phyloP scores from a whole-genome alignment of 768 basidiomycete species.

The Coprinellus micaceus region DNA sequence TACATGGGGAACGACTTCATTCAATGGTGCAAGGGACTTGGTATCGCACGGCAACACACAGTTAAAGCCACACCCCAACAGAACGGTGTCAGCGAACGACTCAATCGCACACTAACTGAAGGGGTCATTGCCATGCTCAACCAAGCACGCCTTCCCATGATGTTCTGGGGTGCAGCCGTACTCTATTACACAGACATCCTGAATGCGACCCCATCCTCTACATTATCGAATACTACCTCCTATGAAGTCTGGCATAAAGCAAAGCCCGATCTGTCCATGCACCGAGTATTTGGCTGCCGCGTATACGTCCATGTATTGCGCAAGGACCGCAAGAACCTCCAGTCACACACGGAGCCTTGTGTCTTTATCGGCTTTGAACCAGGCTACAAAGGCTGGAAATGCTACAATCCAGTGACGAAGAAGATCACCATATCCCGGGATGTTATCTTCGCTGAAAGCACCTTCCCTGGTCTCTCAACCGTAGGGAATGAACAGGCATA shows the following conservation, averaged over 20 bases:
- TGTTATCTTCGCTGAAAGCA: background rate
- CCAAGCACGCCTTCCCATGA: background rate
- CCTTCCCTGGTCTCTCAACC: background rate
- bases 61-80: conserved; percentile 5
- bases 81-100: background rate
- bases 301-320: background rate
- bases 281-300: background rate
- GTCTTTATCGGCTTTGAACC: background rate
- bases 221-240: background rate
- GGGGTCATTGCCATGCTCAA: background rate
- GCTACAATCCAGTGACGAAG: background rate
- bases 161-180: background rate
- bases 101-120: background rate
- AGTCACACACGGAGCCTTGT: background rate
- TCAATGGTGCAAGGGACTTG: conserved; percentile 19
- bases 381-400: background rate
- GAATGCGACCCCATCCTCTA: background rate
- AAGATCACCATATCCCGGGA: background rate
- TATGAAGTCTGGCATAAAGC: background rate
- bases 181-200: background rate
- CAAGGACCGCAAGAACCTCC: background rate
- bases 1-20: conserved; percentile 23
- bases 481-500: background rate
- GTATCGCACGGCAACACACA: conserved; percentile 21
- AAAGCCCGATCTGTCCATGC: conserved; percentile 1